Base-by-base conservation (phyloP, 2,329 filamentous ascomycete genomes). In the Talaromyces amestolkiae region DNA sequence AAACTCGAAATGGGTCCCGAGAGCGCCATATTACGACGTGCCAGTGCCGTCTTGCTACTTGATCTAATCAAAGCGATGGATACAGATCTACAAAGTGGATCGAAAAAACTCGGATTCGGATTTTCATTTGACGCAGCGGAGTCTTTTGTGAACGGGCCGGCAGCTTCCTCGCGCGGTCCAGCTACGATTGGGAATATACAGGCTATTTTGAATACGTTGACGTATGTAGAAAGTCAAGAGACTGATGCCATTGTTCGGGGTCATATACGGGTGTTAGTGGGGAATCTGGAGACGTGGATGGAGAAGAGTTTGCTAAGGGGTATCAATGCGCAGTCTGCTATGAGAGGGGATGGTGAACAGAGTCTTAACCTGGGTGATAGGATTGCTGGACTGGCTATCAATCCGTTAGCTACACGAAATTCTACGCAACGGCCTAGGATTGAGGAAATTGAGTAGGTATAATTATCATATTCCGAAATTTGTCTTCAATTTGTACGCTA, bases 221-320 rank as follows among this genome's bases (percentile, higher is more conserved):
- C 61, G 1, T 77, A 76, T 51, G 77, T 79, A 6, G 78, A 80
- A 63, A 73, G 71, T 33, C 70, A 68, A 13, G 79, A 81, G 60
- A 73, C 71, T 8, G 79, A 81, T 64, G 64, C 54, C 3, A 75
- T 80, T 67, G 76, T 79, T 7, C 73, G 77, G 27, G 78, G 77
- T 0, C 78, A 81, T 70, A 68, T 80, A 17, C 75, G 76, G 2
- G 73, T 72, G 27, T 64, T 81, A 62, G 74, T 78, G 33, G 78
- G 80, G 69, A 80, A 74, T 59, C 65, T 80, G 39, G 78, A 81
- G 68, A 75, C 76, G 11, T 81, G 79, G 79, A 64, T 78, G 63
- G 77, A 80, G 68, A 81, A 79, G 68, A 75, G 75, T 11, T 64
- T 81, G 54, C 63, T 81, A 58, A 78, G 75, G 75, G 78, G 76